phyloP scores from a whole-genome alignment of 805 yeast species.

The Yarrowia sp. region DNA sequence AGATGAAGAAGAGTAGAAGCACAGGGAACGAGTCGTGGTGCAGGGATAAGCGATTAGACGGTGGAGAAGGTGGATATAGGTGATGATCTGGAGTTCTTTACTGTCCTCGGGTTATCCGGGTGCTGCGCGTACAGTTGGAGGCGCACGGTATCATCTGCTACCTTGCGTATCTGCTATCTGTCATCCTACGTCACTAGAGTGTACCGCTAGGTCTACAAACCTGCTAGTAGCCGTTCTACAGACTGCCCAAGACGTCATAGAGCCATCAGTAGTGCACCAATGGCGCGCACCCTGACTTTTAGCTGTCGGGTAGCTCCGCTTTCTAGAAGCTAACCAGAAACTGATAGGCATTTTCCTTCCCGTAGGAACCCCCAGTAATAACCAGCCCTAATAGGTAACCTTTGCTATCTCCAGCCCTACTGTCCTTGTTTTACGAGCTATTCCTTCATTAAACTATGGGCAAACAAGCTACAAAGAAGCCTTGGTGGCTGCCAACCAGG shows the following conservation, averaged over 20 bases:
- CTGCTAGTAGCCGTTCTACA: too few relatives aligned
- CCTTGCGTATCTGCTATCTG: not conserved
- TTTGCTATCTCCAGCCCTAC: not conserved
- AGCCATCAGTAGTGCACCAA: not conserved
- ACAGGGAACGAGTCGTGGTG: not conserved
- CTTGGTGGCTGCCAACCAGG: conserved; percentile 32
- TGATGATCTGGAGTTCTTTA: too few relatives aligned
- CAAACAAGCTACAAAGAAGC: conserved; percentile 18
- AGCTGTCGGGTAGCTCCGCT: conserved; percentile 17
- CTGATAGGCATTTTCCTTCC: conserved; percentile 14
- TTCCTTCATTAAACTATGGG: conserved; percentile 11
- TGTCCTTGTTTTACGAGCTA: not conserved
- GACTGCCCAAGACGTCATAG: not conserved
- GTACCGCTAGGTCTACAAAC: too few relatives aligned
- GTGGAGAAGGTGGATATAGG: conserved; percentile 6
- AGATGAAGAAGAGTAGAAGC: not conserved
- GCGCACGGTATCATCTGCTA: conserved; percentile 8
- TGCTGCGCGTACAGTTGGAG: not conserved
- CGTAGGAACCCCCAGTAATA: not conserved
- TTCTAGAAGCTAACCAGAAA: not conserved
- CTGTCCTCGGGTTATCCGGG: not conserved
- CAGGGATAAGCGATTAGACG: conserved; percentile 1
- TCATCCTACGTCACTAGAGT: not conserved
- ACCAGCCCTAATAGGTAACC: conserved; percentile 7
- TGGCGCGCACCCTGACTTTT: not conserved